Base-by-base conservation (phyloP, 805 yeast species). In the Candida maltosa region DNA sequence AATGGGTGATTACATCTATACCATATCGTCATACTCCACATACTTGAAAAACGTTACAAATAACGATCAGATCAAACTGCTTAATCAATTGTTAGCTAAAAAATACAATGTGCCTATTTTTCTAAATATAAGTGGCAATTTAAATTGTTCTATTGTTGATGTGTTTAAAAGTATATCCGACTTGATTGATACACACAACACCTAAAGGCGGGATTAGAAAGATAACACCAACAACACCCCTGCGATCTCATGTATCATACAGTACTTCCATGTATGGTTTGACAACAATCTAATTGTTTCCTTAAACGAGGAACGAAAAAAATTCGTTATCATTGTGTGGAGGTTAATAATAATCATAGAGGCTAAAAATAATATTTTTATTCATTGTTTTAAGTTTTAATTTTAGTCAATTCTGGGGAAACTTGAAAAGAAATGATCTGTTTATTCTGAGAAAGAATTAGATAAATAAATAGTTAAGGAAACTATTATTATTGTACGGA, bases 1-100 rank as follows among this genome's bases (percentile, higher is more conserved):
- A 11, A 40, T 56, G 26, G 65, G 63, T 11, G 46, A 52, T 26
- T 62, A 62, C 39, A 48, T 56, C 4, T 62, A 60, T 40, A 47
- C 63, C 6, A 60, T 62, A 9, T 45, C 44, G 12, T 44, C 51
- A 4, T 52, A 47, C 38, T 40, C 51, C 22, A 54, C 60, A 17
- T 44, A 42, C 23, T 45, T 45, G 29, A 16, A 16, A 18, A 11
- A 41, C 39, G 25, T 41, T 37, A 20, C 51, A 42, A 31, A 38
- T 46, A 10, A 48, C 48, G 29, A 40, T 17, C 28, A 29, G 16
- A 16, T 40, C 2, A 27, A 44, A 16, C 47, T 49, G 19, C 41
- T 61, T 29, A 50, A 53, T 28, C 48, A 46, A 21, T 41, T 60
- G 16, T 34, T 62, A 14, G 47, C 41, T 28, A 51, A 48, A 38